Evolutionary conservation across 192 early-diverging fungal species (phyloP).

Genomic region (Radiomyces spectabilis): DNA sequence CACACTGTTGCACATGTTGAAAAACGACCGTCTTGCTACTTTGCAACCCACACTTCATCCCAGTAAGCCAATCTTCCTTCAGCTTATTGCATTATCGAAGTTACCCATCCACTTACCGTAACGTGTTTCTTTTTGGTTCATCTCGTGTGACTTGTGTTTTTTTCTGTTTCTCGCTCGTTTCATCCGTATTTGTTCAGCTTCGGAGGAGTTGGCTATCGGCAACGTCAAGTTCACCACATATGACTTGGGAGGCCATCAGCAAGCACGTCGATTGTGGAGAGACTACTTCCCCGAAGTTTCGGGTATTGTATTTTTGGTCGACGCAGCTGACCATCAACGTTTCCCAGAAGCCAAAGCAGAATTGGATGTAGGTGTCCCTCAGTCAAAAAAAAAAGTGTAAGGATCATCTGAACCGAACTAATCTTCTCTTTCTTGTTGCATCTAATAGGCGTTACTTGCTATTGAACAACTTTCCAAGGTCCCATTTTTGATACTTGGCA

Average conservation of each 20-base stretch:
- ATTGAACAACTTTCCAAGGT: slow-evolving; percentile 90
- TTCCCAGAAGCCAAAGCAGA: slow-evolving; percentile 90
- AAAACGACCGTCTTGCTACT: slow-evolving; percentile 94
- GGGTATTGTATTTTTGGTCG: slow-evolving; percentile 97
- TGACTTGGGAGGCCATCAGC: slow-evolving; percentile 95
- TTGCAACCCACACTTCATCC: slow-evolving; percentile 96
- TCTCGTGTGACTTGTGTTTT: too few species aligned
- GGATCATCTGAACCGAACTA: neutral
- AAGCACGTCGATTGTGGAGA: slow-evolving; percentile 97
- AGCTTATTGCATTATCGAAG: neutral
- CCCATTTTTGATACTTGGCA: slow-evolving; percentile 95
- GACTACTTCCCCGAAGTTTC: slow-evolving; percentile 98
- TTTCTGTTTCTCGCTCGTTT: neutral
- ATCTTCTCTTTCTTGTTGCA: neutral
- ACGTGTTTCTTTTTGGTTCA: neutral
- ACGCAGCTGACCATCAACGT: slow-evolving; percentile 78
- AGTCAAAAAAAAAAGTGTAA: neutral
- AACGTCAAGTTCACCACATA: slow-evolving; percentile 97
- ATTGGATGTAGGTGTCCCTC: slow-evolving; percentile 62
- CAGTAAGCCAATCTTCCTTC: slow-evolving; percentile 50
- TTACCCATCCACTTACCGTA: neutral
- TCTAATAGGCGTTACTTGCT: slow-evolving; percentile 67
- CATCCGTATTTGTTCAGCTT: slow-evolving; percentile 58
- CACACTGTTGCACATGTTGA: slow-evolving; percentile 97
- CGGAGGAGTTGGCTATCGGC: slow-evolving; percentile 95